Evolutionary conservation across 2,329 filamentous ascomycete species (phyloP).

Genomic region (Venturia oleaginea): DNA sequence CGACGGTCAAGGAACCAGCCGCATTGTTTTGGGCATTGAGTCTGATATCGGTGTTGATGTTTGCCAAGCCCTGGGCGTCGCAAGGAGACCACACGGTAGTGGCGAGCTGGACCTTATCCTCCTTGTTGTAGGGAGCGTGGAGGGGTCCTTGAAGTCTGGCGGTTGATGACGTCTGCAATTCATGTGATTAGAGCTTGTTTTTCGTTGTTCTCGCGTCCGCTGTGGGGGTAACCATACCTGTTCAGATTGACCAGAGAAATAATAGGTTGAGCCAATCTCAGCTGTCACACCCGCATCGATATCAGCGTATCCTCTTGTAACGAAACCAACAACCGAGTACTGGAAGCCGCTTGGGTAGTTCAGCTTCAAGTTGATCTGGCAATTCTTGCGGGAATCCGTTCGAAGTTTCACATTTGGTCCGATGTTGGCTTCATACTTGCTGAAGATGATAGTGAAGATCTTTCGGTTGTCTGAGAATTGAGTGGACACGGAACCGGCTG

Average conservation of each 20-base stretch:
- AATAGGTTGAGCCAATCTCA: slow-evolving; percentile 44
- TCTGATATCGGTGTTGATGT: slow-evolving; percentile 38
- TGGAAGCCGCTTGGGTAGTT: slow-evolving; percentile 44
- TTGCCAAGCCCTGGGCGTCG: slow-evolving; percentile 40
- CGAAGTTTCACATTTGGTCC: slow-evolving; percentile 33
- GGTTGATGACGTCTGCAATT: slow-evolving; percentile 26
- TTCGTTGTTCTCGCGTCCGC: neutral
- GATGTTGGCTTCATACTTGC: slow-evolving; percentile 42
- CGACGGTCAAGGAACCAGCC: slow-evolving; percentile 36
- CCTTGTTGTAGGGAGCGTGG: slow-evolving; percentile 30
- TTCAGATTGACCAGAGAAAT: slow-evolving; percentile 40
- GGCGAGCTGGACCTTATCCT: slow-evolving; percentile 34
- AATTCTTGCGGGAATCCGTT: slow-evolving; percentile 43
- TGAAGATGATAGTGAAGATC: slow-evolving; percentile 45
- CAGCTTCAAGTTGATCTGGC: slow-evolving; percentile 45
- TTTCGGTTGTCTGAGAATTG: slow-evolving; percentile 35
- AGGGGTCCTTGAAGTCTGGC: slow-evolving; percentile 33
- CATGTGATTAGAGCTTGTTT: neutral
- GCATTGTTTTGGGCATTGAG: slow-evolving; percentile 22
- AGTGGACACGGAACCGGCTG: slow-evolving; percentile 34
- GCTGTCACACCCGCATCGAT: slow-evolving; percentile 39
- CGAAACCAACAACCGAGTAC: slow-evolving; percentile 43
- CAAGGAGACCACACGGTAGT: slow-evolving; percentile 46
- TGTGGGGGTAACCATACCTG: slow-evolving; percentile 27
- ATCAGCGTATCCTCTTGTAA: slow-evolving; percentile 43